Evolutionary conservation across 2,329 filamentous ascomycete genomes (phyloP).

Genomic region (Meredithiella fracta): DNA sequence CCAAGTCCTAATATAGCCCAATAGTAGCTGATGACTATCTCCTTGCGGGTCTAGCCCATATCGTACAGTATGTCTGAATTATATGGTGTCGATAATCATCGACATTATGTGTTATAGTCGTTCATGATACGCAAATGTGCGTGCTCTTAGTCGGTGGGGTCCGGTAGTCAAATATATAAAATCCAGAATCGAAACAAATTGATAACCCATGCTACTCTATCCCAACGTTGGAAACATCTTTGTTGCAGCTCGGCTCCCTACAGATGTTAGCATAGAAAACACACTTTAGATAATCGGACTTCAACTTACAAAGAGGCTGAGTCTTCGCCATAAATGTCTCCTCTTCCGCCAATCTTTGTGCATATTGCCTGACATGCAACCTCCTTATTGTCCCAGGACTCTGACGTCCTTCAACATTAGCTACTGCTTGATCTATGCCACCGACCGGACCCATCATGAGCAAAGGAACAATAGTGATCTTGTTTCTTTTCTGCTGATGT

Average conservation of each 20-base stretch:
- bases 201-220: slow-evolving; percentile 9
- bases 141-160: not conserved
- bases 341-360: slow-evolving; percentile 28
- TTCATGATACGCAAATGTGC: not conserved
- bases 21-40: too few relatives aligned
- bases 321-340: slow-evolving; percentile 15
- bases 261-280: not conserved
- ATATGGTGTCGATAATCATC: too few relatives aligned
- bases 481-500: too few relatives aligned
- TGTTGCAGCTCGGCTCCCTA: slow-evolving; percentile 28
- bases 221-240: slow-evolving; percentile 28
- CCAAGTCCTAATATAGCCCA: too few relatives aligned
- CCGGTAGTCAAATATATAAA: not conserved
- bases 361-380: slow-evolving; percentile 28
- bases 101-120: not conserved
- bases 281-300: not conserved
- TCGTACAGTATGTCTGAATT: too few relatives aligned
- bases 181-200: not conserved
- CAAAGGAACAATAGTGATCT: too few relatives aligned
- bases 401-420: slow-evolving; percentile 19
- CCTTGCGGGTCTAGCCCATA: too few relatives aligned
- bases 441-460: not conserved
- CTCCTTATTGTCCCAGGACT: slow-evolving; percentile 30
- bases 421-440: not conserved
- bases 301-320: slow-evolving; percentile 26